Conservation (phyloP, 345 rosid species). For the Lenwebbia sp. region DNA sequence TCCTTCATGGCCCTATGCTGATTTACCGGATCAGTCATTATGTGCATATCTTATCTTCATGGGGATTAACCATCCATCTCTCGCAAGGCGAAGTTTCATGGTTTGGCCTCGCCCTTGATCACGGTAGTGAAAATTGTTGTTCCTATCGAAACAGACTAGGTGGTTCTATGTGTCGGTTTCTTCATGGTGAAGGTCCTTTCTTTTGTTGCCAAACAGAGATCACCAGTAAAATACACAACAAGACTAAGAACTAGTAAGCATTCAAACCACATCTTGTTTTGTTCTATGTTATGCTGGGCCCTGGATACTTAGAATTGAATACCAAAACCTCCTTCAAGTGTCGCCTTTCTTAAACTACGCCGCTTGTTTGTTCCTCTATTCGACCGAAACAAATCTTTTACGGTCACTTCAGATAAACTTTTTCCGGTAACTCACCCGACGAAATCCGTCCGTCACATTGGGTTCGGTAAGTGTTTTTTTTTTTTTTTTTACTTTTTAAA, state of each 20-base stretch:
- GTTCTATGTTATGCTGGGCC: not conserved
- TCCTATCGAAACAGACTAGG: not conserved
- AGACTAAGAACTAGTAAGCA: not conserved
- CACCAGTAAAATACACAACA: not conserved
- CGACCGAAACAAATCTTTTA: too few species aligned
- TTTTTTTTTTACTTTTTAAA: not conserved
- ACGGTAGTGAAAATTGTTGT: not conserved
- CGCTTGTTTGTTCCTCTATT: not conserved
- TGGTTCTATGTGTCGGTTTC: not conserved
- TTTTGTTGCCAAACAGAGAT: not conserved
- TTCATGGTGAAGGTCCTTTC: not conserved
- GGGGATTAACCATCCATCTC: not conserved
- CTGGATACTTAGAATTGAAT: not conserved
- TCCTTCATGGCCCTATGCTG: not conserved
- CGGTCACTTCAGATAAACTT: not conserved
- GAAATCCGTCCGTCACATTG: not conserved
- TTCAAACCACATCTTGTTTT: not conserved
- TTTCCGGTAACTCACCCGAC: not conserved
- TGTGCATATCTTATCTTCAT: not conserved
- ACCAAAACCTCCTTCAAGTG: not conserved
- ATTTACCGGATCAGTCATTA: not conserved
- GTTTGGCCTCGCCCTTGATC: not conserved
- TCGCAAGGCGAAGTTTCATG: not conserved
- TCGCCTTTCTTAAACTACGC: not conserved
- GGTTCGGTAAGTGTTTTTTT: not conserved